Evolutionary conservation across 352 stramenopile species (phyloP).

Genomic region (Phytophthora citricola): DNA sequence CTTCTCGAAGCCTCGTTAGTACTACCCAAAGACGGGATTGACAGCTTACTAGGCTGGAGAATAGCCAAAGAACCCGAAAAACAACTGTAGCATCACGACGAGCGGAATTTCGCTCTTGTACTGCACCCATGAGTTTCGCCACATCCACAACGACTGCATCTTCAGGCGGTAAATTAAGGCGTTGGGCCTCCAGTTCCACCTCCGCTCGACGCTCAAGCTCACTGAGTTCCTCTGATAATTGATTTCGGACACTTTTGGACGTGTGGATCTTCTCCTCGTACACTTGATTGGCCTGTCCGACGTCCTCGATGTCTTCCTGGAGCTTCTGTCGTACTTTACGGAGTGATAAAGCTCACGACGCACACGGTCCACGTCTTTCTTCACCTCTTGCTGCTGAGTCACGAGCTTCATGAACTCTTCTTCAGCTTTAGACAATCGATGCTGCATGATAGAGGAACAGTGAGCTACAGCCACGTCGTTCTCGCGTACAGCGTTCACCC

Average conservation of each 20-base stretch:
- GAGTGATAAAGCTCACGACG: conserved; percentile 67
- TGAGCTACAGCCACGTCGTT: conserved; percentile 81
- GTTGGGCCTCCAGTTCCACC: conserved; percentile 56
- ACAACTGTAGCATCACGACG: conserved; percentile 20
- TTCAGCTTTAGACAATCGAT: conserved; percentile 72
- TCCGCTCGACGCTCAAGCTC: conserved; percentile 69
- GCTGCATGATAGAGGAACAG: conserved; percentile 78
- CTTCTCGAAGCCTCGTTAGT: neutral
- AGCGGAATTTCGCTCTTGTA: conserved; percentile 45
- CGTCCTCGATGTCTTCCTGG: conserved; percentile 63
- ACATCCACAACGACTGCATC: conserved; percentile 71
- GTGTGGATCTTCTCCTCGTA: conserved; percentile 57
- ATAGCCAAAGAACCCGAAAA: neutral
- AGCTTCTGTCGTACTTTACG: conserved; percentile 68
- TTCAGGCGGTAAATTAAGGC: conserved; percentile 66
- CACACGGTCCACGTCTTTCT: conserved; percentile 62
- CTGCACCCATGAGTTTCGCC: conserved; percentile 60
- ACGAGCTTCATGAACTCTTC: conserved; percentile 85
- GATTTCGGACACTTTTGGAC: conserved; percentile 57
- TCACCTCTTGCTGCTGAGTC: conserved; percentile 67
- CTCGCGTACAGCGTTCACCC: conserved; percentile 77
- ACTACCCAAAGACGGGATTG: neutral
- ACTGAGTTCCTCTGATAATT: conserved; percentile 56
- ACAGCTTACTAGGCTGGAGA: conserved; percentile 1
- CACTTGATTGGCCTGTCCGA: conserved; percentile 41